Base-by-base conservation (phyloP, 1,284 basidiomycete species). In the Leucoagaricus sp. region DNA sequence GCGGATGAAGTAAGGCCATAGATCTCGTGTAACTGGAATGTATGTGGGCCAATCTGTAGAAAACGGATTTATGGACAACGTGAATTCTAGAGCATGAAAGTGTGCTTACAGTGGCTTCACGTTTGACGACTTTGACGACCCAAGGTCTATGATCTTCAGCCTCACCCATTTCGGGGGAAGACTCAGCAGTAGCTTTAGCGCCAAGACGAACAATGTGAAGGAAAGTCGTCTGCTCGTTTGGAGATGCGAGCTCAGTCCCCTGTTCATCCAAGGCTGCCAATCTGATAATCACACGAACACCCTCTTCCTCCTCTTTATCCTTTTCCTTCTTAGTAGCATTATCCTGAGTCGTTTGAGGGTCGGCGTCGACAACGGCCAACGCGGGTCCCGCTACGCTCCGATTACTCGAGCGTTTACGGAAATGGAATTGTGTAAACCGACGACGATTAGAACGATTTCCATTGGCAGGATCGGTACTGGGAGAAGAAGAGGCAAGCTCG, bases 1-100 rank as follows among this genome's bases (percentile, higher is more conserved):
- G 36, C 36, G 36, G 36, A 38, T 15, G 36, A 38, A 6, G 36
- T n/a, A 38, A 38, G 36, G 49, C 94, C 94, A 63, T 91, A 96
- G 48, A 96, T 96, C 67, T 96, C 93, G 68, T 95, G 93, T 25
- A 96, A 78, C 49, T 94, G 88, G 84, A 96, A 96, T 0, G 90
- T 91, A 68, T 95, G 93, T 4, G 87, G 80, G 6, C 93, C 93
- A 65, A 96, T 96, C 84, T 88, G 61, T 19, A 19, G 19, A 17
- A 19, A 26, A 7, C 12, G 2, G 7, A 4, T 12, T 13, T 25
- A 2, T 9, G 7, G 31, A 36, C n/a, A 4, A 9, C 12, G n/a
- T 49, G 17, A 10, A 31, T 34, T 36, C 12, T 23, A 44, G 49
- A 28, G 28, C 45, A 57, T 52, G 33, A 60, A 49, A 58, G 31